These are phyloP conservation scores for Coemansia sp. DNA, from an alignment of 192 early-diverging fungal genomes.

Conservation along the genomic window DNA sequence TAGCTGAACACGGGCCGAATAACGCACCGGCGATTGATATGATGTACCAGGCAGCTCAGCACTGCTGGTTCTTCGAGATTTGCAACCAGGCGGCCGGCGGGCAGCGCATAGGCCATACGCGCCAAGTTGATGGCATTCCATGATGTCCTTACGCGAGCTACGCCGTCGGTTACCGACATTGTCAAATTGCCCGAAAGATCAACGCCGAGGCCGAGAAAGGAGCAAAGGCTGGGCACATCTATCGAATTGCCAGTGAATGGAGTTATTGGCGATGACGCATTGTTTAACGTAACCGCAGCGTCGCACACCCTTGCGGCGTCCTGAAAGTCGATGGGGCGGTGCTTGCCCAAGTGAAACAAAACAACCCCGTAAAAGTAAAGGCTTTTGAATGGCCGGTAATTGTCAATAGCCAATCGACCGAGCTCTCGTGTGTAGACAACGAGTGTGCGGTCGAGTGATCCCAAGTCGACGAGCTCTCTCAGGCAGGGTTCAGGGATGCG, in stretches of 20 bases:
- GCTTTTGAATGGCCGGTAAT: conserved; percentile 40
- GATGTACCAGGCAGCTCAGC: conserved; percentile 5
- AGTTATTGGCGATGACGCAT: conserved; percentile 14
- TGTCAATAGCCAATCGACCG: conserved; percentile 35
- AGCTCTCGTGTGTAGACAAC: conserved; percentile 23
- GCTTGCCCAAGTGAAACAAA: conserved; percentile 28
- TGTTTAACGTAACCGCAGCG: conserved; percentile 41
- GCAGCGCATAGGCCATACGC: conserved; percentile 33
- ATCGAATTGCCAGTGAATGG: not conserved
- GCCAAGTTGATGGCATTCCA: conserved; percentile 14
- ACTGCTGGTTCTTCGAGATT: conserved; percentile 21
- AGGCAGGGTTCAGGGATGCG: conserved; percentile 31
- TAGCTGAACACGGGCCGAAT: conserved; percentile 43
- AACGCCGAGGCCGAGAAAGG: conserved; percentile 28
- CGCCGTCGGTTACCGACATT: conserved; percentile 13
- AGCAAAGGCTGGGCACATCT: conserved; percentile 23
- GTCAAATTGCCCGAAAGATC: conserved; percentile 7
- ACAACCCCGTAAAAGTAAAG: conserved; percentile 38
- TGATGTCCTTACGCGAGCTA: not conserved
- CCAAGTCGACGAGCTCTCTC: conserved; percentile 33
- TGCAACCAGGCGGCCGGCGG: conserved; percentile 28
- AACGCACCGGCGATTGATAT: conserved; percentile 21
- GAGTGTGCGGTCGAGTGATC: conserved; percentile 35
- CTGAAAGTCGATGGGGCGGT: conserved; percentile 3
- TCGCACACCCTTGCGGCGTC: conserved; percentile 30